Base-by-base conservation (phyloP, 306 rosid species). In the Vigna unguiculata region DNA sequence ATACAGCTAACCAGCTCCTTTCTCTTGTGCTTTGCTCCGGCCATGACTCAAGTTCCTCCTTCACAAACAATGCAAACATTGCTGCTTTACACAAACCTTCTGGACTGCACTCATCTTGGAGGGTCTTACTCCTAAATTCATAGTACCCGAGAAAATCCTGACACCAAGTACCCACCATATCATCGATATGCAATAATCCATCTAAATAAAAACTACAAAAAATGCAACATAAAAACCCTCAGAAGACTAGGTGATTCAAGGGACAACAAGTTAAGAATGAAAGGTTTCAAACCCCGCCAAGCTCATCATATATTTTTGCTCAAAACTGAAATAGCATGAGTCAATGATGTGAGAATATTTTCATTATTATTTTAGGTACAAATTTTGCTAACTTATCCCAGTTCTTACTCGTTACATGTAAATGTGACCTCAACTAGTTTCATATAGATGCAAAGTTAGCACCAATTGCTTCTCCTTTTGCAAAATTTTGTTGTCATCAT, bases 1-100 rank as follows among this genome's bases (percentile, higher is more conserved):
- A 47, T 9, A 90, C 79, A 24, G 88, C 74, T 84, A 92, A 74
- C 97, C 97, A 92, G 22, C 88, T 87, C 87, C 97, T 75, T 69
- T 77, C 84, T 77, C 97, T 86, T 17, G 90, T 88, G 82, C 82
- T 87, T 81, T 85, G 87, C 79, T 92, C 97, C 0, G 97, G 97
- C 97, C 97, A 92, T 3, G 88, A 81, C 76, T 72, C 75, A 0
- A 92, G 93, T 65, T 92, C 97, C 73, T 90, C 93, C 52, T 87
- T 90, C 10, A 90, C 96, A 36, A 84, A 75, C 84, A 92, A 84
- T 8, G 89, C 93, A 69, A 82, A 92, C 97, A 92, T 90, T 24
- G 93, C 90, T 19, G 97, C 96, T 85, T 83, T 90, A 83, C 97
- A 92, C 32, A 87, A 71, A 60, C 97, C 97, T 49, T 92, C 88